These are phyloP conservation scores for Cryptomeria japonica DNA, from an alignment of 75 land plant genomes.

Conservation along the genomic window DNA sequence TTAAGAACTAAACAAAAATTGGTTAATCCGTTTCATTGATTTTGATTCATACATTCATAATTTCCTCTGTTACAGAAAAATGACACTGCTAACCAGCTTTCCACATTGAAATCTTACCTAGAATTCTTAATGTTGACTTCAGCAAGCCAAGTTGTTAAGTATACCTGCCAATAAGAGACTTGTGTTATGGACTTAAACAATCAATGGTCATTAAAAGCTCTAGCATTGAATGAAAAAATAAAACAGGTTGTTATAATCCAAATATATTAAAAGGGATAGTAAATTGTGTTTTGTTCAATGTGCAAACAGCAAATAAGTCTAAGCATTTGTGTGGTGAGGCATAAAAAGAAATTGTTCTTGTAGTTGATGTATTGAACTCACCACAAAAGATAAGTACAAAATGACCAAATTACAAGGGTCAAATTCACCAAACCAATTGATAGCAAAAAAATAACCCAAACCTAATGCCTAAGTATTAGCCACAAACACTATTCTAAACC, in stretches of 20 bases:
- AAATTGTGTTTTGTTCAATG: not conserved
- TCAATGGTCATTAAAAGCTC: not conserved
- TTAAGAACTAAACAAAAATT: not conserved
- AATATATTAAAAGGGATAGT: not conserved
- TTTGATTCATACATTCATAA: not conserved
- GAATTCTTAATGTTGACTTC: conserved; percentile 29
- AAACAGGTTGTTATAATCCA: not conserved
- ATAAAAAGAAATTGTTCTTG: not conserved
- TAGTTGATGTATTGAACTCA: not conserved
- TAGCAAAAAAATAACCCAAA: not conserved
- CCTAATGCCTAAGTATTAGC: too few species aligned
- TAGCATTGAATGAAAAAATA: not conserved
- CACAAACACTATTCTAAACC: too few species aligned
- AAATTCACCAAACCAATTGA: not conserved
- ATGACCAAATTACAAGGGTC: too few species aligned
- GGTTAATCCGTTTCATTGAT: not conserved
- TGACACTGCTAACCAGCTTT: not conserved
- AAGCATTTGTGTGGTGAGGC: not conserved
- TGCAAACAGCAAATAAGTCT: not conserved
- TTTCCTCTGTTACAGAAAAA: not conserved
- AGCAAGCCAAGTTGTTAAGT: conserved; percentile 42
- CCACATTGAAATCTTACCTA: conserved; percentile 20
- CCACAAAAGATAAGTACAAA: too few species aligned
- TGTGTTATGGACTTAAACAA: not conserved
- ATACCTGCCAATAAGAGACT: conserved; percentile 23